Percentiles rank a stretch among this genome's conserved stretches.
Conservation (phyloP, 345 rosid species). For the Salix exigua region DNA sequence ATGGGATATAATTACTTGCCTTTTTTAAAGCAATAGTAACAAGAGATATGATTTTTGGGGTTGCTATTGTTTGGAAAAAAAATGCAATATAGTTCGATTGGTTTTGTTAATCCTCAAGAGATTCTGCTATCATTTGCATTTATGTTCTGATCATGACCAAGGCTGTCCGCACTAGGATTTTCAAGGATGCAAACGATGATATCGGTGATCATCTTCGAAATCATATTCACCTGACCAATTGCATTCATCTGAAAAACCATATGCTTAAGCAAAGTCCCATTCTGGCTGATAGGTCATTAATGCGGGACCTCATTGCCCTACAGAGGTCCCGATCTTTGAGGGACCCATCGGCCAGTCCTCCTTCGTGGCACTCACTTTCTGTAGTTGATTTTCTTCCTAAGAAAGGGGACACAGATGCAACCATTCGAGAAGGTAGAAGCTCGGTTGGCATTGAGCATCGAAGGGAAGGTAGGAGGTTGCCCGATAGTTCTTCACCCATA, state of each 20-base stretch:
- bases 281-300: conserved; percentile 64
- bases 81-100: conserved; percentile 39
- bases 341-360: conserved; percentile 91
- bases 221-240: conserved; percentile 91
- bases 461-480: conserved; percentile 54
- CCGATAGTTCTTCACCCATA: conserved; percentile 55
- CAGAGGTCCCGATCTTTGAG: conserved; percentile 87
- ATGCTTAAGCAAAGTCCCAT: conserved; percentile 97
- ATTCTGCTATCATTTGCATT: conserved; percentile 14
- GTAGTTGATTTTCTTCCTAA: conserved; percentile 59
- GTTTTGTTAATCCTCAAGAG: conserved; percentile 26
- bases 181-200: conserved; percentile 84
- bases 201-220: conserved; percentile 89
- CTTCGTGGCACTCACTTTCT: conserved; percentile 80
- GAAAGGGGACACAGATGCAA: conserved; percentile 44
- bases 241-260: conserved; percentile 96
- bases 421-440: conserved; percentile 50
- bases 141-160: conserved; percentile 65
- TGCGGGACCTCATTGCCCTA: conserved; percentile 86
- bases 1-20: conserved; percentile 2
- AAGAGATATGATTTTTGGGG: conserved; percentile 19
- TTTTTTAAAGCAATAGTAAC: conserved; percentile 14
- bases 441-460: conserved; percentile 52
- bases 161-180: conserved; percentile 66
- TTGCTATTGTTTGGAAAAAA: neutral